Base-by-base conservation (phyloP, 2,329 filamentous ascomycete genomes). In the Penicillium sp. region DNA sequence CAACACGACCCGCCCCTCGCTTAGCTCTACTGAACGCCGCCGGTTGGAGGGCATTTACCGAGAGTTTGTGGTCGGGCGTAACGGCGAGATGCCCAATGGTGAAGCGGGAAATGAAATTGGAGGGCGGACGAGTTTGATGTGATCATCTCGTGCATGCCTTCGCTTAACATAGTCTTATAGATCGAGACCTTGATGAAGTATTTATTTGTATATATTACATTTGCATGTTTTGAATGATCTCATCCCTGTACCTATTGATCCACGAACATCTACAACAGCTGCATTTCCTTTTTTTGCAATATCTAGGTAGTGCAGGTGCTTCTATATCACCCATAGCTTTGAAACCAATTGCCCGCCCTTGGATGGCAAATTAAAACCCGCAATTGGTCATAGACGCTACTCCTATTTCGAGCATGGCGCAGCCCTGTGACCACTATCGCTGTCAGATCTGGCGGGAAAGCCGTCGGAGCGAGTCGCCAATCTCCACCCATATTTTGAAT, bases 61-160 rank as follows among this genome's bases (percentile, higher is more conserved):
- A 16, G 95, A 99, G 77, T 99, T 99, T 79, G 88, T 97, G 0
- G 90, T 91, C 4, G 93, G 92, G 0, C 83, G 95, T 65, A 96
- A 93, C 74, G 95, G 95, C 8, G 93, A 98, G 79, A 92, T 99
- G 91, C 91, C 88, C 58, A 93, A 90, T 74, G 95, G 95, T 1
- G 91, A 98, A 76, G 92, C 90, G 0, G 90, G 89, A 55, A 96
- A 88, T 74, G 95, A 98, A 76, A 87, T 99, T 76, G 95, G 95
- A 8, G 95, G 93, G 14, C 82, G 95, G 71, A 93, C 89, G 67
- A 98, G 92, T 76, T 80, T 99, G 76, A 98, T 98, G 95, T 97
- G 66, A 76, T 62, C 46, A 35, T 14, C 26, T 22, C 19, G 22
- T 44, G 16, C 26, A 14, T 27, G 11, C 19, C 19, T n/a, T 21